Percentiles rank a stretch among this genome's conserved stretches.
Conservation (phyloP, 352 stramenopile species). For the Globisporangium acanthophoron region DNA sequence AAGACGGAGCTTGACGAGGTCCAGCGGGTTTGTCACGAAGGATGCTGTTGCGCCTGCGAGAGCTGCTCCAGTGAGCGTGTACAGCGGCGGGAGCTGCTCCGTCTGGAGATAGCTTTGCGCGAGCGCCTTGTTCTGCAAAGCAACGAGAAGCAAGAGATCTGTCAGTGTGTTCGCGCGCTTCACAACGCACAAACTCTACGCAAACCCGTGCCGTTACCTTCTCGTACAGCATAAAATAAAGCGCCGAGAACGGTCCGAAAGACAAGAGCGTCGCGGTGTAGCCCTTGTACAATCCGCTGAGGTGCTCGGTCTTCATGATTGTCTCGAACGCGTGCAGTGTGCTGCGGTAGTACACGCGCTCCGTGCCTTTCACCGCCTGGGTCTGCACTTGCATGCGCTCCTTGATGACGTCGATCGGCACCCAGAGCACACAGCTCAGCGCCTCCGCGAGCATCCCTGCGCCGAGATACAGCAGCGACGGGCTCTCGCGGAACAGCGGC, state of each 20-base stretch:
- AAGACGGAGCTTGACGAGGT: slow-evolving; percentile 95
- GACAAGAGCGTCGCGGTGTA: slow-evolving; percentile 95
- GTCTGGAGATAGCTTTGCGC: slow-evolving; percentile 32
- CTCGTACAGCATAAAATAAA: slow-evolving; percentile 99
- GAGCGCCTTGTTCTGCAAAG: slow-evolving; percentile 45
- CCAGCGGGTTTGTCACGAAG: slow-evolving; percentile 95
- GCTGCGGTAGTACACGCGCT: slow-evolving; percentile 86
- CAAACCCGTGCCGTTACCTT: slow-evolving; percentile 19
- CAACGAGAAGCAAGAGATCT: neutral
- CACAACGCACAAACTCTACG: neutral
- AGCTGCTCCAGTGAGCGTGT: slow-evolving; percentile 65
- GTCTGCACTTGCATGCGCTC: slow-evolving; percentile 96
- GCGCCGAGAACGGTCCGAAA: slow-evolving; percentile 96
- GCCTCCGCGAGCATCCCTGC: slow-evolving; percentile 70
- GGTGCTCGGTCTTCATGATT: slow-evolving; percentile 88
- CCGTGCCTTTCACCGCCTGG: neutral
- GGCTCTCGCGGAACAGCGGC: slow-evolving; percentile 32
- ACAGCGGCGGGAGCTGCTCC: slow-evolving; percentile 48
- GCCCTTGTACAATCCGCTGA: slow-evolving; percentile 92
- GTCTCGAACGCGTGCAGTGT: slow-evolving; percentile 87
- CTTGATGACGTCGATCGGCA: slow-evolving; percentile 99
- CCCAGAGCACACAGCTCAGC: slow-evolving; percentile 94
- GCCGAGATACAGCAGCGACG: slow-evolving; percentile 67
- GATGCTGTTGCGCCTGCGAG: slow-evolving; percentile 88
- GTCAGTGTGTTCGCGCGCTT: neutral